phyloP scores from a whole-genome alignment of 306 rosid genomes.

The Hippophae gyantsensis region DNA sequence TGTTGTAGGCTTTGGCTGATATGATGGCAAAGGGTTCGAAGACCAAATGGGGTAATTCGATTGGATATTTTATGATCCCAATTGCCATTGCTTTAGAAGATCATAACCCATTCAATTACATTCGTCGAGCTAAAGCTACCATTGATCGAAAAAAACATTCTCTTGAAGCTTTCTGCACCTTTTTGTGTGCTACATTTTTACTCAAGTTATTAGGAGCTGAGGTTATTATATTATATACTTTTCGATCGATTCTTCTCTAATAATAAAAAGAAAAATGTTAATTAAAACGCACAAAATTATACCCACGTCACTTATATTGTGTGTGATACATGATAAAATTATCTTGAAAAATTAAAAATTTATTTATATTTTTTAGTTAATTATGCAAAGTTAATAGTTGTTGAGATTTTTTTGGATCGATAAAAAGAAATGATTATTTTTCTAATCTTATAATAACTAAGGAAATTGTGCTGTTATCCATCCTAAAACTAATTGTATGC shows the following conservation, averaged over 20 bases:
- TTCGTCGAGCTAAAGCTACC: constrained; percentile 43
- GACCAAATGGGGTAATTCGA: constrained; percentile 49
- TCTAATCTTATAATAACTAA: too few species aligned
- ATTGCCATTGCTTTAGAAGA: constrained; percentile 30
- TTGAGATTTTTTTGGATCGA: too few species aligned
- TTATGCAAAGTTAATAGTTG: too few species aligned
- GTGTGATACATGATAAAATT: too few species aligned
- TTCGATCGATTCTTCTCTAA: neutral
- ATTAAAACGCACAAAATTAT: too few species aligned
- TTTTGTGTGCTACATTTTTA: constrained; percentile 9
- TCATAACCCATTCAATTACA: constrained; percentile 38
- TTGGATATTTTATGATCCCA: constrained; percentile 43
- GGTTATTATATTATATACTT: constrained; percentile 16
- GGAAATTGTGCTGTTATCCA: too few species aligned
- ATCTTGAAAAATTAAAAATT: too few species aligned
- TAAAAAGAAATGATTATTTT: too few species aligned
- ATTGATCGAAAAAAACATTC: constrained; percentile 53
- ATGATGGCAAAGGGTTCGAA: constrained; percentile 54
- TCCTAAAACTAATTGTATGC: neutral
- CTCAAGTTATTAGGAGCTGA: constrained; percentile 37
- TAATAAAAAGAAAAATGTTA: too few species aligned
- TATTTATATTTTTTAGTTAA: too few species aligned
- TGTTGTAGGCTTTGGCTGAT: constrained; percentile 45
- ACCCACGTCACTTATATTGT: too few species aligned
- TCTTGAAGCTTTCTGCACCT: constrained; percentile 37